Evolutionary conservation across 2,329 filamentous ascomycete genomes (phyloP), one percentile per base, ranked within the genome.

Genomic region (Cercospora zeina): DNA sequence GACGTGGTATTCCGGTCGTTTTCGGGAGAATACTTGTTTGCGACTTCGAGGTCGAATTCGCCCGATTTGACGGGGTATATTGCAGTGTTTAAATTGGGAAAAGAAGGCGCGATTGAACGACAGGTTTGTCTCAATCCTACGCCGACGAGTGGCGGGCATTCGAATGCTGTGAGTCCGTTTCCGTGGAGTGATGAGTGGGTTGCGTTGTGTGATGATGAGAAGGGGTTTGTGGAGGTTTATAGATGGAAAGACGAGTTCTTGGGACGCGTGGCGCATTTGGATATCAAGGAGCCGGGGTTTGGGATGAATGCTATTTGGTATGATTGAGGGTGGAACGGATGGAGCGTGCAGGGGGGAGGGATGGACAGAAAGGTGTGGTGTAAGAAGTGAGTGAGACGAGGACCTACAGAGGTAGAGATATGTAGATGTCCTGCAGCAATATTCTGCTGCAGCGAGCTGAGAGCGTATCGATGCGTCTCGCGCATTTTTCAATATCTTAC

Each of bases 271-370:
- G 91, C 91, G 14, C 82, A 89, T 65, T 80, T 90, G 65, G 86
- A 90, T 68, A 87, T 96, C 37, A 86, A 87, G 5, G 91, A 96
- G 79, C 90, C 89, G n/a, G 91, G 91, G 1, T 96, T 96, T 74
- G 91, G 91, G 1, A 96, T 96, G 91, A 96, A 96, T 77, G 91
- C 91, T n/a, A 92, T 96, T 66, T 96, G 91, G 91, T 95, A 95
- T 75, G 89, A 96, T 77, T 91, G 45, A 58, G 24, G 13, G 7
- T 2, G 3, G 8, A 13, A 8, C 33, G 19, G 6, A 27, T 34
- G 36, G 39, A 9, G 21, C 14, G 16, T 45, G 4, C 30, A 54
- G 30, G 33, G 11, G 9, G 31, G 37, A 16, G 6, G 16, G 14
- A 37, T 1, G n/a, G 36, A 16, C 14, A 37, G 13, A 16, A 2